Evolutionary conservation across 805 yeast genomes (phyloP), one percentile per base, ranked within the genome.

Genomic region (Suhomyces canberraensis): DNA sequence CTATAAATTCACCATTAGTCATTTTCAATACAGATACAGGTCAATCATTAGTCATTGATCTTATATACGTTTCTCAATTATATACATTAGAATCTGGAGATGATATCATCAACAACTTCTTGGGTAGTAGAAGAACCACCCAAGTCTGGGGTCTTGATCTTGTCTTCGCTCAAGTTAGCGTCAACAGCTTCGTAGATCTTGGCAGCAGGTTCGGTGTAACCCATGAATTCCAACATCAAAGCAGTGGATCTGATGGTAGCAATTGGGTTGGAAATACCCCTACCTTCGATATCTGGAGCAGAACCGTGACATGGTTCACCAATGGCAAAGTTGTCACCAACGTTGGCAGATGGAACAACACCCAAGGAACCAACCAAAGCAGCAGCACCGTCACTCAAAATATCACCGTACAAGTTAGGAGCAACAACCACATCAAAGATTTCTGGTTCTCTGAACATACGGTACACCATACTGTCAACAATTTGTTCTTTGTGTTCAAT

Each of bases 291-390:
- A 64, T 93, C 98, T 39, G 98, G 98, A 37, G 98, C 98, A 39
- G 96, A 86, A 44, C 98, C 98, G 69, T 93, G 98, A 61, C 97
- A 90, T 59, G 98, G 98, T 71, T 93, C 98, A 61, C 98, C 98
- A 59, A 93, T 88, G 46, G 95, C 97, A 59, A 93, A 91, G 60
- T 75, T 68, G 60, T 89, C 96, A 56, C 98, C 98, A 46, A 93
- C 98, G 58, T 93, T 93, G 43, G 98, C 98, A 37, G 95, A 84
- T 55, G 98, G 98, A 39, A 93, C 97, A 40, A 93, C 95, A 59
- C 98, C 98, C 47, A 93, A 77, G 20, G 98, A 91, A 34, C 98
- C 98, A 40, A 91, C 96, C 39, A 90, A 75, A 11, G 98, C 97
- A 50, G 98, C 98, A 38, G 98, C 98, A 68, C 97, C 98, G 60